Evolutionary conservation across 805 yeast genomes (phyloP).

Genomic region (Candida fluviatilis): DNA sequence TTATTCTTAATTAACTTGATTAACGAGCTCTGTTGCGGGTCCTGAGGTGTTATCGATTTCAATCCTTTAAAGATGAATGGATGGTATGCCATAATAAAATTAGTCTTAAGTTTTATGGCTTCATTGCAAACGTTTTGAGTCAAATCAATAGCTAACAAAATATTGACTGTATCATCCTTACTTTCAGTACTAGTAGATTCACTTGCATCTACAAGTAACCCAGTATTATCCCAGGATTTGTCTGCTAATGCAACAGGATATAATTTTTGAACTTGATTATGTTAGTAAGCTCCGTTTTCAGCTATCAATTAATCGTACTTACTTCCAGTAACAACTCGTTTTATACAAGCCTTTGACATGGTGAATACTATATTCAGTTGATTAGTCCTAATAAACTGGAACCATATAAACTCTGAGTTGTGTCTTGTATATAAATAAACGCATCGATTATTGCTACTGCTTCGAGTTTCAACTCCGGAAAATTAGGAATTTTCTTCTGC

Average conservation of each 20-base stretch:
- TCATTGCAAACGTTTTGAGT: conserved; percentile 83
- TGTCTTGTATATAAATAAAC: too few species aligned
- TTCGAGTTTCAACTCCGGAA: too few species aligned
- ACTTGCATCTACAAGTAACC: conserved; percentile 74
- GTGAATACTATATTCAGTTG: too few species aligned
- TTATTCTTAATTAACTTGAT: conserved; percentile 67
- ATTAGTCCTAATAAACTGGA: too few species aligned
- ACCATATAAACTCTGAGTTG: too few species aligned
- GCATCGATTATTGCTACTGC: too few species aligned
- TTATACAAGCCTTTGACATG: conserved; percentile 44
- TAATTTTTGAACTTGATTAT: conserved; percentile 53
- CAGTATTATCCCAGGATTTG: conserved; percentile 92
- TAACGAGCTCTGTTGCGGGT: conserved; percentile 81
- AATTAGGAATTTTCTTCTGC: too few species aligned
- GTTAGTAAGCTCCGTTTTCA: conserved; percentile 13
- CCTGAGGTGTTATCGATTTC: conserved; percentile 56
- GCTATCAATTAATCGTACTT: conserved; percentile 18
- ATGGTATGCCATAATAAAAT: conserved; percentile 76
- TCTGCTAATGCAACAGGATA: conserved; percentile 85
- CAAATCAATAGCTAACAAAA: conserved; percentile 76
- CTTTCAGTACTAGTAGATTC: conserved; percentile 16
- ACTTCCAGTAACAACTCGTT: conserved; percentile 36
- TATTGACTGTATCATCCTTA: conserved; percentile 15
- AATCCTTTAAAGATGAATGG: conserved; percentile 92
- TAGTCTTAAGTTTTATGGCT: conserved; percentile 55